These are phyloP conservation scores for Westerdykella aurantiaca DNA, from an alignment of 2,329 filamentous ascomycete species.

Conservation along the genomic window DNA sequence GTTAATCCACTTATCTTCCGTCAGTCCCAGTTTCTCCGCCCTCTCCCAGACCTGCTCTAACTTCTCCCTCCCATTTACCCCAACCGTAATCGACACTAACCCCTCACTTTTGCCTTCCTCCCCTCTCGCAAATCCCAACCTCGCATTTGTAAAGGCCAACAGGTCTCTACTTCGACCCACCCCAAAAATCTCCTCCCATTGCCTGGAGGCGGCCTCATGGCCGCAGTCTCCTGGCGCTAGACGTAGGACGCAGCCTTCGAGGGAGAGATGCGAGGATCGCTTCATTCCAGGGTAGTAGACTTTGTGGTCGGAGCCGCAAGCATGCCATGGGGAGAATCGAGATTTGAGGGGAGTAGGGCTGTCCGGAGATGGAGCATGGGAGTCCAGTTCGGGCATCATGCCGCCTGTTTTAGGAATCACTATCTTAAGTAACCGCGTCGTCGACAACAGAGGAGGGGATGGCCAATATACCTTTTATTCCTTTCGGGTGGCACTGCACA, in stretches of 20 bases:
- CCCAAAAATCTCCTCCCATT: constrained; percentile 41
- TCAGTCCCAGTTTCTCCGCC: constrained; percentile 27
- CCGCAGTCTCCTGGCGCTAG: constrained; percentile 35
- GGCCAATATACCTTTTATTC: constrained; percentile 28
- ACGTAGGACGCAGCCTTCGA: constrained; percentile 34
- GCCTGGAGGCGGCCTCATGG: constrained; percentile 32
- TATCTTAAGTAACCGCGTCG: not conserved
- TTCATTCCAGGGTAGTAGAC: constrained; percentile 37
- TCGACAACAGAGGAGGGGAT: not conserved
- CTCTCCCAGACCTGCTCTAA: constrained; percentile 30
- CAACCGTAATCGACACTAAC: constrained; percentile 36
- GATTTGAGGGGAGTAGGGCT: constrained; percentile 37
- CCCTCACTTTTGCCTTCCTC: constrained; percentile 32
- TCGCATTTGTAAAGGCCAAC: constrained; percentile 34
- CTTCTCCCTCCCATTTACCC: constrained; percentile 31
- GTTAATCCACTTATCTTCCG: constrained; percentile 28
- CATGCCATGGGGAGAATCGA: constrained; percentile 43
- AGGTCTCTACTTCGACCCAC: constrained; percentile 39
- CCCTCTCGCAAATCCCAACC: constrained; percentile 35
- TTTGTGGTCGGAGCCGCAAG: constrained; percentile 35
- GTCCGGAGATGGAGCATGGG: constrained; percentile 26
- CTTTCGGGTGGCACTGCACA: constrained; percentile 44
- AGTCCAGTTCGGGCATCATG: constrained; percentile 43
- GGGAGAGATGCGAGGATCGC: constrained; percentile 29
- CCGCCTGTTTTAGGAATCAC: constrained; percentile 25